phyloP scores from a whole-genome alignment of 352 stramenopile genomes.

The Phytophthora europaea region DNA sequence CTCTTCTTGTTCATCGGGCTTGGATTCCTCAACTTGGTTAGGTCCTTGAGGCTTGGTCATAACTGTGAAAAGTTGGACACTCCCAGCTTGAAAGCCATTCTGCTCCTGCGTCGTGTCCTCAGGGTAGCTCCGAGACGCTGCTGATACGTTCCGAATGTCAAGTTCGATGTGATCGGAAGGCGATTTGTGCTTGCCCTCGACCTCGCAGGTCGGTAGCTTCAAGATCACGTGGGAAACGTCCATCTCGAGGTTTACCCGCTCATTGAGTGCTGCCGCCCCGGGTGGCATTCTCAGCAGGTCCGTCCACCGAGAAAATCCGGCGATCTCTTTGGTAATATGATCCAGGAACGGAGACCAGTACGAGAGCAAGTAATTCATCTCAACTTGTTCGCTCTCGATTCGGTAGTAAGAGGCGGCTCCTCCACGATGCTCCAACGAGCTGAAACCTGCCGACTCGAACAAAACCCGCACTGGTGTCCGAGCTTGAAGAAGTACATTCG shows the following conservation, averaged over 20 bases:
- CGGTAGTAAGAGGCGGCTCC: conserved; percentile 55
- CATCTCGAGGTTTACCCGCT: conserved; percentile 71
- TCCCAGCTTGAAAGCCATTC: conserved; percentile 49
- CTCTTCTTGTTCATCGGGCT: not conserved
- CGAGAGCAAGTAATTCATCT: conserved; percentile 71
- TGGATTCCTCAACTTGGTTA: conserved; percentile 11
- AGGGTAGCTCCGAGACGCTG: conserved; percentile 57
- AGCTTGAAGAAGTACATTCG: conserved; percentile 52
- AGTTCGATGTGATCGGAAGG: conserved; percentile 70
- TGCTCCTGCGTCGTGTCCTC: conserved; percentile 60
- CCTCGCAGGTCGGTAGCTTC: conserved; percentile 56
- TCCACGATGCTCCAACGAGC: conserved; percentile 52
- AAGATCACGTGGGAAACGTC: conserved; percentile 50
- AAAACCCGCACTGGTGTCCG: conserved; percentile 40
- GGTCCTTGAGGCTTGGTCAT: conserved; percentile 26
- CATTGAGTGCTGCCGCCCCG: conserved; percentile 35
- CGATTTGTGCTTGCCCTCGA: conserved; percentile 46
- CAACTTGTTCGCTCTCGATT: conserved; percentile 48
- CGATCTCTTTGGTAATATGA: conserved; percentile 68
- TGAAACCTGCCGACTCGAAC: conserved; percentile 61
- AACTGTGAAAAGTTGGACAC: conserved; percentile 52
- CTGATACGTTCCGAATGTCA: conserved; percentile 48
- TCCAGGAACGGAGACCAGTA: conserved; percentile 58
- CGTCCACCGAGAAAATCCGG: conserved; percentile 74
- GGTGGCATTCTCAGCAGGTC: conserved; percentile 59